phyloP scores from a whole-genome alignment of 2,329 filamentous ascomycete species.

The Arthrobotrys musiformis region DNA sequence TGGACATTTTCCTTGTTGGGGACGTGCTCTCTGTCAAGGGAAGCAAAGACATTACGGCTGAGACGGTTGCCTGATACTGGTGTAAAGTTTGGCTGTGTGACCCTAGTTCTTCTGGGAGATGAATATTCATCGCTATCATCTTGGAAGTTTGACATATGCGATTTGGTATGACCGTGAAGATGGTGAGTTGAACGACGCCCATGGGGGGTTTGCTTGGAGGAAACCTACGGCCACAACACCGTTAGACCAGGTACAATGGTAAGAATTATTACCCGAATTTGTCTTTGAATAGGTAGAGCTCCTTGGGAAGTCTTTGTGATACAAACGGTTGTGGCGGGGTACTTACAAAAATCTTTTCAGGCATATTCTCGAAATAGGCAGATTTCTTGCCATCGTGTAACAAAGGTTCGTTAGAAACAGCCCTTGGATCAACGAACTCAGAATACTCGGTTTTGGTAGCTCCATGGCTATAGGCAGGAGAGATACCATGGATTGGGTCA shows the following conservation, averaged over 20 bases:
- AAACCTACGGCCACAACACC: not conserved
- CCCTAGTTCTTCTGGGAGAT: not conserved
- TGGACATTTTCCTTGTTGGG: not conserved
- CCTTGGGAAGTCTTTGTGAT: not conserved
- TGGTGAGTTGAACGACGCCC: not conserved
- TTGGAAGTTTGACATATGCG: not conserved
- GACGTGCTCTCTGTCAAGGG: not conserved
- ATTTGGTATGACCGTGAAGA: not conserved
- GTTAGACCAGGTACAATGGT: not conserved
- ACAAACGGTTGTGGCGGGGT: not conserved
- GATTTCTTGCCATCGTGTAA: not conserved
- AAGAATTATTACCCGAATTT: not conserved
- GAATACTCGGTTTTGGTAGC: not conserved
- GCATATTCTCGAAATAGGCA: not conserved
- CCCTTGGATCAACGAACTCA: not conserved
- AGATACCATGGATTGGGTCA: not conserved
- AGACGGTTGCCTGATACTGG: not conserved
- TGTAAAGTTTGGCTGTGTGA: not conserved
- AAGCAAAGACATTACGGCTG: not conserved
- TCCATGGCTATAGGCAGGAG: not conserved
- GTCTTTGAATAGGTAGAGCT: not conserved
- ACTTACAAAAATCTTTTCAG: not conserved
- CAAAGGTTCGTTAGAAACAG: not conserved
- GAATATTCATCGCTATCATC: not conserved
- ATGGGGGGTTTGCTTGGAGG: not conserved